Evolutionary conservation across 176 grass and related monocot species (phyloP), one percentile per base, ranked within the genome.

Genomic region (Tillandsia leiboldiana): DNA sequence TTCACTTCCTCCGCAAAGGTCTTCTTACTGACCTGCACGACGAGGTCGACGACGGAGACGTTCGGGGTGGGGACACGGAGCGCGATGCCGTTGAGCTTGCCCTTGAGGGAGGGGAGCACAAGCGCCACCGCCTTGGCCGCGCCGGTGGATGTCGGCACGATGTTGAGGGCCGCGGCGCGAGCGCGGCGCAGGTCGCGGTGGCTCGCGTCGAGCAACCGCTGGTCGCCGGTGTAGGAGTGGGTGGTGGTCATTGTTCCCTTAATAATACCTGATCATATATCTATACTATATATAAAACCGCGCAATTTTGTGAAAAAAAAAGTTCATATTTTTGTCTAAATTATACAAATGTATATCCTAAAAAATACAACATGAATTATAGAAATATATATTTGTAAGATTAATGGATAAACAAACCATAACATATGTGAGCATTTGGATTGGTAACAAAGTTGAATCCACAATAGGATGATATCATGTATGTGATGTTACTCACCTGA

Each of bases 221-320:
- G 90, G 83, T 93, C 90, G 0, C 86, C 90, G 27, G 90, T 93
- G 86, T 93, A 93, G 0, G 90, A 88, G 77, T 93, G 90, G 74
- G 86, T 89, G 52, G 90, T 93, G 62, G 90, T 93, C 90, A 93
- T 93, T 9, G 86, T 88, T 4, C 90, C 90, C 86, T 93, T 93
- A 77, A 93, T 86, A 83, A 93, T 91, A 49, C 85, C 89, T 91
- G 82, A 5, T 42, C 33, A 42, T 42, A 42, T 42, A 42, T 42
- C 33, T 42, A 42, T 42, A 42, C 33, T 42, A 42, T 42, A 42
- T 42, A 42, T 42, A 42, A 9, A 61, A 61, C 8, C 11, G 3
- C 17, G 12, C 1, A 15, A 2, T 12, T n/a, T 15, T 15, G 4
- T 57, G 14, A 0, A 2, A 9, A 10, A 9, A 52, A 10, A 9